Evolutionary conservation across 768 basidiomycete genomes (phyloP).

Genomic region (Daedalea quercina): DNA sequence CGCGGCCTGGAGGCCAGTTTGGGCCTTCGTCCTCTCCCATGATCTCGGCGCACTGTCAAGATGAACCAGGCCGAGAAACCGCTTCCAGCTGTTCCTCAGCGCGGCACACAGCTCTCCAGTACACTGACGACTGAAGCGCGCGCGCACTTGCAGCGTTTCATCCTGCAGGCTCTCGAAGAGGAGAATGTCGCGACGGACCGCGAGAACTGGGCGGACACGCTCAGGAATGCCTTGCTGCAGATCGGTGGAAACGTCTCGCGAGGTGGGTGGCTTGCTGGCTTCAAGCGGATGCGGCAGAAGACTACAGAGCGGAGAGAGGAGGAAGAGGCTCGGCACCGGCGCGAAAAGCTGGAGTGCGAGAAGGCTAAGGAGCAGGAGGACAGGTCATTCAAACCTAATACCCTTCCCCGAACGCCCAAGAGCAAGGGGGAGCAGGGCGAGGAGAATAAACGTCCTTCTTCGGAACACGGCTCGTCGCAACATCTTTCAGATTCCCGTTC

Average conservation of each 20-base stretch:
- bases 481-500: neutral
- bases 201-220: conserved; percentile 36
- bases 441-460: conserved; percentile 1
- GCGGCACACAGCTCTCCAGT: conserved; percentile 2
- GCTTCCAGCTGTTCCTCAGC: conserved; percentile 18
- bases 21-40: neutral
- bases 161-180: conserved; percentile 20
- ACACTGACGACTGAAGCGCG: conserved; percentile 19
- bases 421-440: conserved; percentile 3
- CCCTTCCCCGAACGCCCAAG: conserved; percentile 10
- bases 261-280: conserved; percentile 42
- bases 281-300: conserved; percentile 30
- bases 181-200: conserved; percentile 6
- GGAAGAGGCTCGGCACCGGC: conserved; percentile 16
- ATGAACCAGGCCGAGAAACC: conserved; percentile 19
- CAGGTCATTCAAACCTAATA: conserved; percentile 1
- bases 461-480: neutral
- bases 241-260: conserved; percentile 33
- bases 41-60: neutral
- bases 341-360: conserved; percentile 16
- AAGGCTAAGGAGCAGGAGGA: conserved; percentile 16
- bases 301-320: conserved; percentile 20
- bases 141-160: conserved; percentile 20
- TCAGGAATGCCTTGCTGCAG: conserved; percentile 44
- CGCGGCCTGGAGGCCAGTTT: no score